phyloP scores from a whole-genome alignment of 2,329 filamentous ascomycete genomes.

The Rhytidhysteron rufulum region DNA sequence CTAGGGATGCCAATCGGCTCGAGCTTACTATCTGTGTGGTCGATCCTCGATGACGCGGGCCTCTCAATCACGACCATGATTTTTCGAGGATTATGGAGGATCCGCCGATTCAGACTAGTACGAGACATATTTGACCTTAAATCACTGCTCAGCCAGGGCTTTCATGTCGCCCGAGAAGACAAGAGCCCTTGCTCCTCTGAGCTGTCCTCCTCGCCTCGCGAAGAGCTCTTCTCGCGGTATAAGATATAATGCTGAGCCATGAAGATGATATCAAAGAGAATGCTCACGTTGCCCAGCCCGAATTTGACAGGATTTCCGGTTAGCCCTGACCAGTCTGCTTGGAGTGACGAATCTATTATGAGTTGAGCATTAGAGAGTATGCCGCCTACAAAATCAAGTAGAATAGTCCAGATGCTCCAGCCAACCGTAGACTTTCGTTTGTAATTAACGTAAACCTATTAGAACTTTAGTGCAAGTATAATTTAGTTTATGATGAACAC shows the following conservation, averaged over 20 bases:
- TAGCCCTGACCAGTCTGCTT: slow-evolving; percentile 84
- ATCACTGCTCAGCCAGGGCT: too few species aligned
- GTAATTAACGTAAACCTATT: slow-evolving; percentile 65
- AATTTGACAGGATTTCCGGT: slow-evolving; percentile 92
- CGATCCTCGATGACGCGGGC: too few species aligned
- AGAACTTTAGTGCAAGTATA: too few species aligned
- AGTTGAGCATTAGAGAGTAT: slow-evolving; percentile 78
- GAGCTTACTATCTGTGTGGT: too few species aligned
- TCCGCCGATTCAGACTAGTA: too few species aligned
- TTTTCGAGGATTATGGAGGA: too few species aligned
- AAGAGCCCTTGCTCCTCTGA: slow-evolving; percentile 2
- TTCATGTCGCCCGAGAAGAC: not conserved
- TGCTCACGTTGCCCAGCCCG: slow-evolving; percentile 76
- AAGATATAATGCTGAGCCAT: slow-evolving; percentile 84
- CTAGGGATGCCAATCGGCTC: too few species aligned
- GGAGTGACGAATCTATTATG: slow-evolving; percentile 76
- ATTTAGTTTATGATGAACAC: too few species aligned
- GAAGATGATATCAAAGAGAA: slow-evolving; percentile 83
- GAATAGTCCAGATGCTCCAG: slow-evolving; percentile 81
- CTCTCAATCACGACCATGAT: too few species aligned
- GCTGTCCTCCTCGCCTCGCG: slow-evolving; percentile 23
- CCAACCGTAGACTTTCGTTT: slow-evolving; percentile 79
- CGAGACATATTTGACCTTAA: too few species aligned
- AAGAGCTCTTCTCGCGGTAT: slow-evolving; percentile 49
- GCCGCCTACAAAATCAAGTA: slow-evolving; percentile 80